A percentile compares a stretch with the other conserved stretches of the same genome.
phyloP scores from a whole-genome alignment of 2,329 filamentous ascomycete species.

The Nemania abortiva region DNA sequence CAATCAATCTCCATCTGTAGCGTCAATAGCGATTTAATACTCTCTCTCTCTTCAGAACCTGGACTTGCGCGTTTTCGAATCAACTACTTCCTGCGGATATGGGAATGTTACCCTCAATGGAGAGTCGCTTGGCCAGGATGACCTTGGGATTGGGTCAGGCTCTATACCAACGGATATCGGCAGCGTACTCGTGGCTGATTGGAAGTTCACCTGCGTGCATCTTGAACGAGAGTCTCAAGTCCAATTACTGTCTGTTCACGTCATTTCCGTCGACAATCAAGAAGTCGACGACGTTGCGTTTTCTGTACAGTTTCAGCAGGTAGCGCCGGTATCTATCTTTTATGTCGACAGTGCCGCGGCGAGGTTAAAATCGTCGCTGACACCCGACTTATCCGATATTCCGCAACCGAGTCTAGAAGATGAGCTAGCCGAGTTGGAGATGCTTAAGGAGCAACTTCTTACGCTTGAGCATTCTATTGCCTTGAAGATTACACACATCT shows the following conservation, averaged over 20 bases:
- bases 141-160: constrained; percentile 57
- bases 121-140: constrained; percentile 56
- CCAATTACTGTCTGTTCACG: constrained; percentile 59
- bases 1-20: background rate
- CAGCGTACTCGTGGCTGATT: constrained; percentile 57
- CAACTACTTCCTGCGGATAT: constrained; percentile 59
- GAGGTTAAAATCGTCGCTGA: constrained; percentile 39
- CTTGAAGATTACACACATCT: constrained; percentile 57
- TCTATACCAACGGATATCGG: constrained; percentile 56
- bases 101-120: constrained; percentile 63
- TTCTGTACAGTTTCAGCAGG: constrained; percentile 61
- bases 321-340: constrained; percentile 56
- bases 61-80: constrained; percentile 60
- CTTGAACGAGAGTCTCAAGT: constrained; percentile 56
- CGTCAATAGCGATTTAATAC: constrained; percentile 28
- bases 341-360: constrained; percentile 57
- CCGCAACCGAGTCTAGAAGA: constrained; percentile 51
- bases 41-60: constrained; percentile 48
- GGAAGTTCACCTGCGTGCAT: constrained; percentile 62
- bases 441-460: constrained; percentile 56
- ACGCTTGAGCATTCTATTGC: constrained; percentile 59
- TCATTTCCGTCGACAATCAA: constrained; percentile 58
- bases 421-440: constrained; percentile 60
- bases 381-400: constrained; percentile 32
- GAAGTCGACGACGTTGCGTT: constrained; percentile 56